Base-by-base conservation (phyloP, 164 flowering plant species). In the Vitis riparia region DNA sequence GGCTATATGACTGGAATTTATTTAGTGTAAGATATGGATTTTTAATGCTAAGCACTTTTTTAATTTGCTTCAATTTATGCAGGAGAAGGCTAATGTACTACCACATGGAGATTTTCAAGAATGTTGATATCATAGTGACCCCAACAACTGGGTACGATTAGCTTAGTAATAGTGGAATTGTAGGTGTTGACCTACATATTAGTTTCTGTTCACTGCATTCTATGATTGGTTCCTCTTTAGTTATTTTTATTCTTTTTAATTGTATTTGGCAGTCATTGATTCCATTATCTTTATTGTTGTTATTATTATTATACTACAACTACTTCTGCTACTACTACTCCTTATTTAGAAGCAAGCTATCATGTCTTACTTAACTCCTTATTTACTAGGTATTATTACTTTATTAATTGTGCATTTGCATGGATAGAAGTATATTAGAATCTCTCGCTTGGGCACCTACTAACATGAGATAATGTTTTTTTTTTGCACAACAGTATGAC, bases 21-120 rank as follows among this genome's bases (percentile, higher is more conserved):
- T 37, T 0, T 37, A 37, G 44, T 37, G 44, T 23, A 23, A 37
- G 4, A 9, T 19, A 57, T 57, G 30, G 29, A 10, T 11, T 29
- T 51, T 17, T 9, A 51, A 8, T 12, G 6, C 27, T 51, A 1
- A 4, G 48, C 11, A 29, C 55, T 11, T 30, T 63, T 11, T 67
- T 11, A 60, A 11, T 55, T 30, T 58, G 14, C 30, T 61, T 1
- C 10, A 1, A 50, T 65, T 65, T 78, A 59, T 78, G 75, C 86
- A 95, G 99, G 90, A 72, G 97, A 78, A 88, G 99, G 81, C 71
- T 88, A 49, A 95, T 93, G 99, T 67, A 93, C 79, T 79, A 90
- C 76, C 88, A 84, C 73, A 86, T 91, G 97, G 94, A 95, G 84
- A 82, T 86, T 12, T 91, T 95, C 79, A 89, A 91, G 82, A 85